Evolutionary conservation across 352 stramenopile genomes (phyloP), one percentile per base, ranked within the genome.

Genomic region (Pythium myriotylum): DNA sequence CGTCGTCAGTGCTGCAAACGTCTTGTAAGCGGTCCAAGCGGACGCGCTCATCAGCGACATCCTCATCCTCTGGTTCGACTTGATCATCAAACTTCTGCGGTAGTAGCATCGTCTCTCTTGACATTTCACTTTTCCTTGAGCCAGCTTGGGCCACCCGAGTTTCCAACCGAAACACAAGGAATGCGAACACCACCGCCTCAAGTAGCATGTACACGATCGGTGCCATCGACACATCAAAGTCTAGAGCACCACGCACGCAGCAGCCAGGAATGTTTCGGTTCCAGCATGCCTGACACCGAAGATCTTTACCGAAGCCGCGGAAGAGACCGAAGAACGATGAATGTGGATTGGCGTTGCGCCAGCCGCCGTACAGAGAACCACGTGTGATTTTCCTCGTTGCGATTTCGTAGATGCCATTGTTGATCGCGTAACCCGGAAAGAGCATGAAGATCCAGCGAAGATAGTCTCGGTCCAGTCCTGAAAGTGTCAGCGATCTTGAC

Each of bases 391-490:
- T 89, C 39, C 82, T 76, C 16, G 77, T 89, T 22, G 70, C 76
- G 59, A 92, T 81, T 52, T 92, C 79, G 49, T 84, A 89, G 41
- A 92, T 72, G 2, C 82, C 82, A 24, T 81, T 82, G 61, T 84
- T 89, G 9, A 89, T 55, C n/a, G 67, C 73, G 65, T 92, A 89
- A 10, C 77, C 79, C 5, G 82, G 82, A 47, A 91, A 88, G 7
- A 89, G 59, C 52, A 91, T 46, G 51, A 89, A 91, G 53, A 89
- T 53, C 82, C 82, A 91, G 19, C 78, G 76, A 20, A 92, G 62
- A 26, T 88, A 92, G 55, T 86, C 84, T 16, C 78, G 74, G 52
- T 89, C 82, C 4, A 92, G 61, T 1, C 70, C 72, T 6, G 82
- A 81, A 4, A 91, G 60, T 19, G 77, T 85, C n/a, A 91, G 72